These are phyloP conservation scores for Backusella parvicylindrica DNA, from an alignment of 192 early-diverging fungal species.

Conservation along the genomic window DNA sequence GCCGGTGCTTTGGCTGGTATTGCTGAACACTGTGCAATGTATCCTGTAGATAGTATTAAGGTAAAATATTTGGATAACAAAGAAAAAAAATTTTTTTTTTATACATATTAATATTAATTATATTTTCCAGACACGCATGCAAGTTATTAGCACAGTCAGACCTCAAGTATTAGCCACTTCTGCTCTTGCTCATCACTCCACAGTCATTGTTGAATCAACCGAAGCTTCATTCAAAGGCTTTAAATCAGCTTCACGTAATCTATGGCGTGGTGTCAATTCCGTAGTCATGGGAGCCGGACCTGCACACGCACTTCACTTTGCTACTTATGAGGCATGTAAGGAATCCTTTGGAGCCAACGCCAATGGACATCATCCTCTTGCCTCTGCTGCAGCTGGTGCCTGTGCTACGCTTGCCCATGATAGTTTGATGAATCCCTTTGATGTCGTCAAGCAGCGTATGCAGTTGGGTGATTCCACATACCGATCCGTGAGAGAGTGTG, in stretches of 20 bases:
- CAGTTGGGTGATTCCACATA: slow-evolving; percentile 78
- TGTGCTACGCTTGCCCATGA: slow-evolving; percentile 86
- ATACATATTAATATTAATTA: background rate
- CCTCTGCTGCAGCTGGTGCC: slow-evolving; percentile 80
- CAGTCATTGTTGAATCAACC: slow-evolving; percentile 62
- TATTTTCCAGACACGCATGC: slow-evolving; percentile 81
- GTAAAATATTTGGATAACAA: slow-evolving; percentile 38
- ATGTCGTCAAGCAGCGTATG: slow-evolving; percentile 97
- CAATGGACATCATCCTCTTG: slow-evolving; percentile 54
- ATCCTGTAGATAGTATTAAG: slow-evolving; percentile 93
- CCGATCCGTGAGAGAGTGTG: slow-evolving; percentile 69
- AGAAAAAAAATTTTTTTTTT: background rate
- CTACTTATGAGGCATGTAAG: slow-evolving; percentile 90
- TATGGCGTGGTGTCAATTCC: slow-evolving; percentile 93
- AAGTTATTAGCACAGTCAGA: slow-evolving; percentile 64
- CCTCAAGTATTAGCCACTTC: slow-evolving; percentile 4
- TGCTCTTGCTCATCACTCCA: slow-evolving; percentile 15
- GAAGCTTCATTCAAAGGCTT: slow-evolving; percentile 13
- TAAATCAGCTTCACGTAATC: slow-evolving; percentile 37
- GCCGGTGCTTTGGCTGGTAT: slow-evolving; percentile 97
- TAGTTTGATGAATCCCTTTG: slow-evolving; percentile 94
- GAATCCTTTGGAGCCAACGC: slow-evolving; percentile 60
- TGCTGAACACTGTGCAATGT: slow-evolving; percentile 94
- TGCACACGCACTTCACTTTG: slow-evolving; percentile 93
- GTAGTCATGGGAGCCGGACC: slow-evolving; percentile 92